Conservation (phyloP, 208 protist species). For the Trypanosomatidae sp. region DNA sequence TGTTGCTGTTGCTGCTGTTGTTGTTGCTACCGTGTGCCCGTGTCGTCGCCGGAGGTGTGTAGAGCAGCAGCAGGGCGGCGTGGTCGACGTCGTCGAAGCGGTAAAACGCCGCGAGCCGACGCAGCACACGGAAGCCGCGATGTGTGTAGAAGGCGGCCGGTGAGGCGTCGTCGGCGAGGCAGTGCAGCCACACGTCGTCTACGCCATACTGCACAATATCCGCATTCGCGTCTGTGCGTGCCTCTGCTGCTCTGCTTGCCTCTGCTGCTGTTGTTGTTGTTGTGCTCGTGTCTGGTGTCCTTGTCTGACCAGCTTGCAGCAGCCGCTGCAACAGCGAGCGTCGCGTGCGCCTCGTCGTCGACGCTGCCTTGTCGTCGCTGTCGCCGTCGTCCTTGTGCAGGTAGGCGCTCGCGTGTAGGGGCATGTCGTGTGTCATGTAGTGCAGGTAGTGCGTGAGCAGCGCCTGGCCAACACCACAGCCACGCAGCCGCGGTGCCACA, state of each 20-base stretch:
- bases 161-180: slow-evolving; percentile 20
- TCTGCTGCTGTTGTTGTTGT: slow-evolving; percentile 1
- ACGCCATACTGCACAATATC: slow-evolving; percentile 30
- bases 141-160: slow-evolving; percentile 35
- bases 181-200: slow-evolving; percentile 67
- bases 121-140: slow-evolving; percentile 27
- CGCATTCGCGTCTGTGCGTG: neutral
- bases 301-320: neutral
- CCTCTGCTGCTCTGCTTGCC: neutral
- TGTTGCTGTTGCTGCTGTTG: neutral
- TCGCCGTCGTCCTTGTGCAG: slow-evolving; percentile 29
- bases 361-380: neutral
- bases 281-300: neutral
- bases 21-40: neutral
- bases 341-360: neutral
- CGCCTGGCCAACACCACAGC: slow-evolving; percentile 35
- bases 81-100: slow-evolving; percentile 12
- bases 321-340: neutral
- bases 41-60: neutral
- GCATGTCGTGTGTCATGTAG: slow-evolving; percentile 33
- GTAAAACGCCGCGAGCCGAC: slow-evolving; percentile 31
- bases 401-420: slow-evolving; percentile 27
- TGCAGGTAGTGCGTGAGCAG: slow-evolving; percentile 34
- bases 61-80: slow-evolving; percentile 15
- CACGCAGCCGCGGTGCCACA: slow-evolving; percentile 27